Base-by-base conservation (phyloP, 2,329 filamentous ascomycete genomes). In the Neobulgaria alba region DNA sequence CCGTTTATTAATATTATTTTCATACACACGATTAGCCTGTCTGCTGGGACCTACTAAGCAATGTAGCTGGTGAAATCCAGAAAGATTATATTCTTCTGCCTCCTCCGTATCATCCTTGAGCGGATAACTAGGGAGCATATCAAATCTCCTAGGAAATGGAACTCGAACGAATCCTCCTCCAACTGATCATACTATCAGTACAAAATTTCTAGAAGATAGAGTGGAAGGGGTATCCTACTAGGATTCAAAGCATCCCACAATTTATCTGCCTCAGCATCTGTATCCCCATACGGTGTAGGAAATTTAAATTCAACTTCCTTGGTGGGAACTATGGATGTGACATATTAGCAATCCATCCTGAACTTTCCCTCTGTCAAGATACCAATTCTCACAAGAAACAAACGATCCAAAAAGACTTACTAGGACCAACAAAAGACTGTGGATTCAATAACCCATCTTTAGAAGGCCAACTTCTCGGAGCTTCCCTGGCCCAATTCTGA, bases 221-320 rank as follows among this genome's bases (percentile, higher is more conserved):
- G 19, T n/a, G 10, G 10, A 7, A 19, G 16, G 15, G 31, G 21
- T n/a, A 21, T 32, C 46, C 42, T 39, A 56, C 55, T 36, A 15
- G 55, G 55, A 54, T 56, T 57, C 41, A 57, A 34, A 5, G 52
- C 45, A 31, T 53, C 46, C 55, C 56, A 58, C 8, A 57, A 33
- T 14, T 51, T 45, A 36, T 57, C 53, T 2, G 43, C 55, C 12
- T 43, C 36, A 3, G 34, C 30, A 3, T 45, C 43, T 0, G 42
- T 54, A 32, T 55, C 49, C 32, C 51, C 51, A 45, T 54, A 57
- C 17, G 37, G 39, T 2, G 48, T 51, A 3, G 53, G 52, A 31
- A 57, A 57, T 15, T 52, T 18, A 18, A 58, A 57, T 26, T 26
- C 12, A 7, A 26, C 23, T 26, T 26, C 23, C 12, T 26, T 26